phyloP scores from a whole-genome alignment of 148 eudicot species.

The Heliosperma pusillum region DNA sequence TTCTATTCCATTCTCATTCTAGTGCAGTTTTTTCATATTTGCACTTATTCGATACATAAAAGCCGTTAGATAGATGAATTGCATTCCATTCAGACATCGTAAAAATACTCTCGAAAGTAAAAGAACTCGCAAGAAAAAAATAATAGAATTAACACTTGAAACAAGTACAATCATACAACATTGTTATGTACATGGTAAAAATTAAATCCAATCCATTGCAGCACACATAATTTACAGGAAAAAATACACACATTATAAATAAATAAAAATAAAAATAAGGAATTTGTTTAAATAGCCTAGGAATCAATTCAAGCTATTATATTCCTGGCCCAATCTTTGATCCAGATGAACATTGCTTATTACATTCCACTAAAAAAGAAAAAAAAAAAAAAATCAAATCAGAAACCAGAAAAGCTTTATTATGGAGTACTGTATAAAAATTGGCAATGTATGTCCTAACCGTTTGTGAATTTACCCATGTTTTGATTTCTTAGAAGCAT shows the following conservation, averaged over 20 bases:
- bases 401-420: background rate
- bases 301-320: background rate
- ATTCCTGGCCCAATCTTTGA: no score
- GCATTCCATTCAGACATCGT: no score
- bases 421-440: no score
- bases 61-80: no score
- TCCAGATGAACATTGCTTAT: background rate
- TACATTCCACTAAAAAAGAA: background rate
- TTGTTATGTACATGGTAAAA: background rate
- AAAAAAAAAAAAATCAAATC: background rate
- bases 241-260: background rate
- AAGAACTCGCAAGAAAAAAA: background rate
- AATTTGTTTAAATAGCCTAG: background rate
- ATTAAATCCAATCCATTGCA: background rate
- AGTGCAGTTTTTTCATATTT: no score
- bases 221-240: background rate
- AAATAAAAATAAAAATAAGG: background rate
- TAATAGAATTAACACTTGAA: no score
- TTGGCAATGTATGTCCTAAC: no score
- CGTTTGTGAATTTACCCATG: constrained; percentile 23
- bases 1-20: no score
- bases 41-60: no score
- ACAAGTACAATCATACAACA: background rate
- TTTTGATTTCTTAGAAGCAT: constrained; percentile 27
- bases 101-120: no score